Evolutionary conservation across 768 basidiomycete species (phyloP).

Genomic region (Calocera cornea): DNA sequence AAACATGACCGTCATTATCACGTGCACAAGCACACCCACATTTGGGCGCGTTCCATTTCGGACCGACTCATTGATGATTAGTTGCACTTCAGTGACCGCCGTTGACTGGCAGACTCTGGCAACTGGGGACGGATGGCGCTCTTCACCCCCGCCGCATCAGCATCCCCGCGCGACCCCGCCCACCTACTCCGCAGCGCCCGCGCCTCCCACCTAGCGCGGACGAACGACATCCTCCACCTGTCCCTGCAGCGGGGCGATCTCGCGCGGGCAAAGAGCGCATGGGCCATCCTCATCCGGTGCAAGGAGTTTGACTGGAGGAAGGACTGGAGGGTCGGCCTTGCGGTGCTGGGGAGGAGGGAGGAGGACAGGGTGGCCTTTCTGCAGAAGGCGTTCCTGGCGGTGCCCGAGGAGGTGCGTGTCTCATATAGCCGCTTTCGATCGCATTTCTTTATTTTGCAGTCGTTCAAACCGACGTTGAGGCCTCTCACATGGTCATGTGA

Average conservation of each 20-base stretch:
- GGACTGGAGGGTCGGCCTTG: conserved; percentile 56
- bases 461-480: no score
- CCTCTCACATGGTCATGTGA: no score
- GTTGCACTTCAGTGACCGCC: no score
- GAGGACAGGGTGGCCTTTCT: neutral
- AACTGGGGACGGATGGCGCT: no score
- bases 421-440: no score
- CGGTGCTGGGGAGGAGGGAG: neutral
- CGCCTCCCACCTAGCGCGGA: neutral
- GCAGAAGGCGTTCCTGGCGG: neutral
- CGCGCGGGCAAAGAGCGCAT: conserved; percentile 49
- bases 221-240: conserved; percentile 45
- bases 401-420: neutral
- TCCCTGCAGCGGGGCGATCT: conserved; percentile 55
- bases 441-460: no score
- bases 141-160: neutral
- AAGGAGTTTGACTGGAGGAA: conserved; percentile 62
- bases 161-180: neutral
- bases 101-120: no score
- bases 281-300: conserved; percentile 62
- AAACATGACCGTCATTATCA: no score
- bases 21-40: no score
- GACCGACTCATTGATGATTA: no score
- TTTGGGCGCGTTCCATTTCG: no score
- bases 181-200: neutral